Evolutionary conservation across 2,329 filamentous ascomycete genomes (phyloP).

Genomic region (Fusarium haematococcum): DNA sequence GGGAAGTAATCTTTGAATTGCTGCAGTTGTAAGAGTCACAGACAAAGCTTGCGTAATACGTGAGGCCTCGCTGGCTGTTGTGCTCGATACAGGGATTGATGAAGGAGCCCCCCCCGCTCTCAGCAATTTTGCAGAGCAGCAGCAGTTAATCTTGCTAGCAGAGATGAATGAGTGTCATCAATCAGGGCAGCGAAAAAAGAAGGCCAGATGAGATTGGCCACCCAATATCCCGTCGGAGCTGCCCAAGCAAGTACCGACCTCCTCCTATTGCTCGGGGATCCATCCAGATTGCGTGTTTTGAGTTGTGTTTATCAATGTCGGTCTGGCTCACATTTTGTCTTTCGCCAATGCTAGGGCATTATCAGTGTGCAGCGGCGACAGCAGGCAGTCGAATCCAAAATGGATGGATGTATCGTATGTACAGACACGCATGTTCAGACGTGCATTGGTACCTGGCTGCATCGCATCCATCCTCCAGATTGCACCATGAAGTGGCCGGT

Average conservation of each 20-base stretch:
- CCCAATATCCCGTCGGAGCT: neutral
- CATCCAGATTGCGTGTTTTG: neutral
- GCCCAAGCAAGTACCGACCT: neutral
- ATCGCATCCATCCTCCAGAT: slow-evolving; percentile 7
- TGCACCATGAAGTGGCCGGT: slow-evolving; percentile 12
- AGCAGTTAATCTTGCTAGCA: slow-evolving; percentile 9
- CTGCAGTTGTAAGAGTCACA: slow-evolving; percentile 32
- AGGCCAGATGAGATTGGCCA: slow-evolving; percentile 5
- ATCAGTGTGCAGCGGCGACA: neutral
- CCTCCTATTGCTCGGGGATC: neutral
- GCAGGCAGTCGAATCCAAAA: neutral
- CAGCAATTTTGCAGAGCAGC: slow-evolving; percentile 9
- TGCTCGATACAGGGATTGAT: slow-evolving; percentile 19
- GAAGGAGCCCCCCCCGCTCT: slow-evolving; percentile 25
- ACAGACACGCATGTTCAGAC: slow-evolving; percentile 7
- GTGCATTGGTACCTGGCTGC: slow-evolving; percentile 15
- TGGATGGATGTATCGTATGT: neutral
- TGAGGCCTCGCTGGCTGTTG: slow-evolving; percentile 34
- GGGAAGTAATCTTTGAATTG: slow-evolving; percentile 3
- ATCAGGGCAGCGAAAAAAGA: neutral
- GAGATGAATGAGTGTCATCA: slow-evolving; percentile 1
- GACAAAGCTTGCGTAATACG: slow-evolving; percentile 39
- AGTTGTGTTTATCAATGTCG: slow-evolving; percentile 26
- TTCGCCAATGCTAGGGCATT: slow-evolving; percentile 6
- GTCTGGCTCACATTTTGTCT: slow-evolving; percentile 13